Evolutionary conservation across 2,329 filamentous ascomycete genomes (phyloP).

Genomic region (Fusarium sp.): DNA sequence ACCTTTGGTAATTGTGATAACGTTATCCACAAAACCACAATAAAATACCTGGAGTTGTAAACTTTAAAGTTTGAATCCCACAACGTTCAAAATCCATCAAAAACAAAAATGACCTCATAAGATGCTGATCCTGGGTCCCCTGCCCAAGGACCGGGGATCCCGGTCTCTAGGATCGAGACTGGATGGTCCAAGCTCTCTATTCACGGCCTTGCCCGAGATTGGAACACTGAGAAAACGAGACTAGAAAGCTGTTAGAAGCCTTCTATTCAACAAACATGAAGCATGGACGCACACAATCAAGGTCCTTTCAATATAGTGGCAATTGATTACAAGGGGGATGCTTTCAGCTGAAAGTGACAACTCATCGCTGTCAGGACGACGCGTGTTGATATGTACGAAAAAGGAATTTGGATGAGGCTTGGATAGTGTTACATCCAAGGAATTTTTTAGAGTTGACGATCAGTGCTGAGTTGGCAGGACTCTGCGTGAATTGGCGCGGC

Average conservation of each 20-base stretch:
- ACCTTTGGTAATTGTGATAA: not conserved
- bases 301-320: slow-evolving; percentile 7
- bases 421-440: slow-evolving; percentile 17
- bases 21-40: not conserved
- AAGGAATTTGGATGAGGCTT: not conserved
- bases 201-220: slow-evolving; percentile 43
- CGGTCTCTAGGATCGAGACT: slow-evolving; percentile 24
- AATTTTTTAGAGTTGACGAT: slow-evolving; percentile 25
- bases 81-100: slow-evolving; percentile 7
- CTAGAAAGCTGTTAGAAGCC: slow-evolving; percentile 30
- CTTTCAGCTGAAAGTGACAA: slow-evolving; percentile 18
- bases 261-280: slow-evolving; percentile 25
- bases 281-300: slow-evolving; percentile 20
- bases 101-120: slow-evolving; percentile 43
- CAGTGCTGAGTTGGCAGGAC: slow-evolving; percentile 35
- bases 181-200: slow-evolving; percentile 18
- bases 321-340: slow-evolving; percentile 16
- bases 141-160: slow-evolving; percentile 28
- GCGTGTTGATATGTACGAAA: slow-evolving; percentile 19
- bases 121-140: slow-evolving; percentile 13
- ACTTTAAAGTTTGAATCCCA: slow-evolving; percentile 10
- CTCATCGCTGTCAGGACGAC: slow-evolving; percentile 22
- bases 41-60: slow-evolving; percentile 4
- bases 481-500: not conserved
- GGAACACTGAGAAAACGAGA: slow-evolving; percentile 18